These are phyloP conservation scores for Tulasnella sp. DNA, from an alignment of 768 basidiomycete genomes.

Conservation along the genomic window DNA sequence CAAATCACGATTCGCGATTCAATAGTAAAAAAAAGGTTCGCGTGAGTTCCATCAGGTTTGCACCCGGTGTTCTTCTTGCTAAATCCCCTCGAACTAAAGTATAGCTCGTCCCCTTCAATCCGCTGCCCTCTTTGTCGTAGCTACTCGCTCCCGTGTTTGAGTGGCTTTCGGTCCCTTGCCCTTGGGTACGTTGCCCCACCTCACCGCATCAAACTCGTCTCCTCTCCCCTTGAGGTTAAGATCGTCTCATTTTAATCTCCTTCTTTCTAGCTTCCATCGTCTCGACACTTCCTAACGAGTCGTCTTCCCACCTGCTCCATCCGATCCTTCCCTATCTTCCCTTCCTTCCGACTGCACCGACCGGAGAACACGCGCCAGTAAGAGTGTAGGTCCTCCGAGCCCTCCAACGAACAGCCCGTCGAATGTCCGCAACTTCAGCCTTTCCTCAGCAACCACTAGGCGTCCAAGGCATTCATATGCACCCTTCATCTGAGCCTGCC, in stretches of 20 bases:
- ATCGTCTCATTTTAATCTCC: neutral
- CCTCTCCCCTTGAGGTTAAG: neutral
- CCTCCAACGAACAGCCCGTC: neutral
- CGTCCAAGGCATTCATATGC: neutral
- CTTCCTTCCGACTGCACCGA: neutral
- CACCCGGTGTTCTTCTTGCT: neutral
- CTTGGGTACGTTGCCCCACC: neutral
- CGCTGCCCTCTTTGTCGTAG: neutral
- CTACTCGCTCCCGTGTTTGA: neutral
- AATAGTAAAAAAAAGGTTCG: neutral
- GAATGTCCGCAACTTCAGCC: neutral
- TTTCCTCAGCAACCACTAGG: neutral
- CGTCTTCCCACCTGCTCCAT: neutral
- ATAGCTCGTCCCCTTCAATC: neutral
- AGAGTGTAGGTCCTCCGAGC: neutral
- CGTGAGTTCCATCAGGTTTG: neutral
- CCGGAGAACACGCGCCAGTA: neutral
- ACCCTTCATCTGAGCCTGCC: neutral
- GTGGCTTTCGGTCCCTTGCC: neutral
- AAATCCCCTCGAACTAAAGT: neutral
- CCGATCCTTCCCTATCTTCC: neutral
- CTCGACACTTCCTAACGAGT: neutral
- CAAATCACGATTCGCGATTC: neutral
- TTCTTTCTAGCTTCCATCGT: neutral
- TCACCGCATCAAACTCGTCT: neutral